Conservation (phyloP, 768 basidiomycete species). For the Suillus decipiens region DNA sequence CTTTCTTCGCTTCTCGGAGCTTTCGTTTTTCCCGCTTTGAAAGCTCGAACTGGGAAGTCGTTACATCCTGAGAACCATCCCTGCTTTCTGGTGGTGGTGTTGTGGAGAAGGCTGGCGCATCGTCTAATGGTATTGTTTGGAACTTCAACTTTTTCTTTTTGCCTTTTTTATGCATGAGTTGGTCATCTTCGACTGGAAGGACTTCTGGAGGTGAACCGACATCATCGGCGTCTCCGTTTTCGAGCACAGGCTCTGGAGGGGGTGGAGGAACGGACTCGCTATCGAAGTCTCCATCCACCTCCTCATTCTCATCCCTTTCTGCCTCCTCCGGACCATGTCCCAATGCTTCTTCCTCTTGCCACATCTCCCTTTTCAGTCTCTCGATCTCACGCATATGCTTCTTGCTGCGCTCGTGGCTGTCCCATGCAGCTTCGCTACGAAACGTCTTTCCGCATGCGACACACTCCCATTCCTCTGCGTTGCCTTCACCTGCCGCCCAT, state of each 20-base stretch:
- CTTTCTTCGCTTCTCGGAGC: constrained; percentile 75
- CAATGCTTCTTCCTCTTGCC: constrained; percentile 67
- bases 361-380: constrained; percentile 74
- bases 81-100: background rate
- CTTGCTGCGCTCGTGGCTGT: constrained; percentile 93
- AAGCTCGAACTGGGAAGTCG: constrained; percentile 29
- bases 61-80: constrained; percentile 3
- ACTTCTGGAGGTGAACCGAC: background rate
- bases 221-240: constrained; percentile 8
- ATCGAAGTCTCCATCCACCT: constrained; percentile 9
- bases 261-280: constrained; percentile 13
- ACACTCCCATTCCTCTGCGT: constrained; percentile 88
- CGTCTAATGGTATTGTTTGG: constrained; percentile 5
- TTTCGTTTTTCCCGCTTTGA: constrained; percentile 85
- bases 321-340: constrained; percentile 45
- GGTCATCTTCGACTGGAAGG: constrained; percentile 12
- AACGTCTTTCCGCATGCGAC: constrained; percentile 93
- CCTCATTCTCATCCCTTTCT: constrained; percentile 24
- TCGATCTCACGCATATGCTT: constrained; percentile 92
- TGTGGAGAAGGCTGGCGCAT: background rate
- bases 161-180: constrained; percentile 2
- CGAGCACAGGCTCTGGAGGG: constrained; percentile 11
- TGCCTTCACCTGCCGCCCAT: constrained; percentile 72
- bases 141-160: constrained; percentile 15
- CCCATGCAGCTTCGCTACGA: constrained; percentile 90